Evolutionary conservation across 495 filamentous ascomycete genomes (phyloP), one percentile per base, ranked within the genome.

Genomic region (Penicillium arizonense): DNA sequence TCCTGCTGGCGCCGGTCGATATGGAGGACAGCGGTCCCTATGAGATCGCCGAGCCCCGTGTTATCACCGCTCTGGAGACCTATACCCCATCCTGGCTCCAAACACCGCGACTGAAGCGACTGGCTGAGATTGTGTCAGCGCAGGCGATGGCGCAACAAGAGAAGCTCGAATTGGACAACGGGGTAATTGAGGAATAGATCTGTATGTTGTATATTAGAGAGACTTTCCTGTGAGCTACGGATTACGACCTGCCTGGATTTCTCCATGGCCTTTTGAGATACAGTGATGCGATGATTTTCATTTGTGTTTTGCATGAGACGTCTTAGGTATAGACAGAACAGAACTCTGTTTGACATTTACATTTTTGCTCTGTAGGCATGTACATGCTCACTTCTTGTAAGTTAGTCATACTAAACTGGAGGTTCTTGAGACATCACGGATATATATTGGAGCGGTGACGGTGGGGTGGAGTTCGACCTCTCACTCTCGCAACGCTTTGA

Each of bases 1-100:
- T 99, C 36, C 82, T 97, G 32, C 77, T 99, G 45, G 84, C 87
- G 32, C 90, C 95, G 32, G 90, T 99, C 44, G 95, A 99, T 67
- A 96, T 97, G 94, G 95, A 99, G 52, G 95, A 99, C 70, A 96
- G 91, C 59, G 95, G 95, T n/a, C 95, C 94, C 34, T 99, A 97
- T 65, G 95, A 97, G 71, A 97, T 99, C 64, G 93, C 95, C 18
- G 95, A 97, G 66, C 95, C 95, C 20, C 83, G 95, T 53, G 87
- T 88, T 26, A 99, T 99, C 65, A 96, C 91, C 1, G 95, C 95
- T 28, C 67, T 99, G 61, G 95, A 99, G 76, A 99, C 95, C 8
- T 97, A 97, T 67, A 96, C 94, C 16, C 95, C 94, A 32, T 94
- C 90, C 16, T 97, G 94, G 91, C 81, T 99, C 41, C 95, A 97